Percentiles rank a stretch among this genome's conserved stretches.
Evolutionary conservation across 441 rosid genomes (phyloP).

Genomic region (Pelargonium citronellum): DNA sequence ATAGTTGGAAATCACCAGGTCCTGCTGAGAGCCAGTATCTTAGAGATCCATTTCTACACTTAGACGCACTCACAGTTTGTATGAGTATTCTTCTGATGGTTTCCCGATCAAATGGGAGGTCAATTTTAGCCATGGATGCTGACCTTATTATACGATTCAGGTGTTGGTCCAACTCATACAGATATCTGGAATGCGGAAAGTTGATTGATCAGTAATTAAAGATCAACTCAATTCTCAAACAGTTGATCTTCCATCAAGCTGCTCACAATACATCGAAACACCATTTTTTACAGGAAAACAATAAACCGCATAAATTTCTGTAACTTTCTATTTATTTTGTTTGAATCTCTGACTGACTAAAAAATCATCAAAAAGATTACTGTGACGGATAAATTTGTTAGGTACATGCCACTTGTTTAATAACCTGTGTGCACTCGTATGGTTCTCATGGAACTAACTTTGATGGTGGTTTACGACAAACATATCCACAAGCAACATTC

Average conservation of each 20-base stretch:
- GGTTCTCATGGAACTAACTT: not conserved
- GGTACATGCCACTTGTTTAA: not conserved
- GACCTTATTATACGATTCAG: conserved; percentile 76
- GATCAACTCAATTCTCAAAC: not conserved
- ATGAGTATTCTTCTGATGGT: conserved; percentile 54
- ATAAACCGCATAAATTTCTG: not conserved
- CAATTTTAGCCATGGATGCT: conserved; percentile 66
- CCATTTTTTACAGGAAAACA: not conserved
- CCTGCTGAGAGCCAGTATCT: conserved; percentile 91
- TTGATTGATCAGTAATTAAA: not conserved
- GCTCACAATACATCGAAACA: not conserved
- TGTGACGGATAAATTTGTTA: not conserved
- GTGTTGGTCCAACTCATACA: conserved; percentile 83
- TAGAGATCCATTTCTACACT: conserved; percentile 58
- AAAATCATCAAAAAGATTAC: not conserved
- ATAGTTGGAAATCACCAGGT: conserved; percentile 72
- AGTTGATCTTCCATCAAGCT: not conserved
- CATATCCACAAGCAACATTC: not conserved
- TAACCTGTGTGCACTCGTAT: not conserved
- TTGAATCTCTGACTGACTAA: no score
- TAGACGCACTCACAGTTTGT: conserved; percentile 59
- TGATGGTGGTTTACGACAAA: not conserved
- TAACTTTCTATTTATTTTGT: not conserved
- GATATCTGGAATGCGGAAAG: conserved; percentile 37
- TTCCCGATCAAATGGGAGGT: conserved; percentile 57